Percentiles rank a stretch among this genome's conserved stretches.
Evolutionary conservation across 2,329 filamentous ascomycete species (phyloP).

Genomic region (Dactylonectria macrodidyma): DNA sequence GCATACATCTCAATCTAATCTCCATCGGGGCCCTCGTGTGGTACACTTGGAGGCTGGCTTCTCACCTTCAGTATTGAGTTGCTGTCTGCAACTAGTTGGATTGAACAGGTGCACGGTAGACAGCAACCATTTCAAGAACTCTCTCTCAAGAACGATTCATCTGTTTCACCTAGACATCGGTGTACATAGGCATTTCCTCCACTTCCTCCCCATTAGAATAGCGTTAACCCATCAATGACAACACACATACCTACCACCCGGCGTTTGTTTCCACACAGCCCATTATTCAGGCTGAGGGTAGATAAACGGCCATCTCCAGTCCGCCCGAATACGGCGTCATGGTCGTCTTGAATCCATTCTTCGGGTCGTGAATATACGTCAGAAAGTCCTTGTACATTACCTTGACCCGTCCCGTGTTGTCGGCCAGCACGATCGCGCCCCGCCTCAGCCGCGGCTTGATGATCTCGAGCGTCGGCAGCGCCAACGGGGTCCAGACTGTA

Average conservation of each 20-base stretch:
- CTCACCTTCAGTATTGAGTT: slow-evolving; percentile 34
- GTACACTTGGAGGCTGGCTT: slow-evolving; percentile 48
- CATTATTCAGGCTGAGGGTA: slow-evolving; percentile 44
- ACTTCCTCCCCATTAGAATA: not conserved
- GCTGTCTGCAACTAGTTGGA: not conserved
- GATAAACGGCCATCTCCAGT: slow-evolving; percentile 48
- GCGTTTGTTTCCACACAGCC: not conserved
- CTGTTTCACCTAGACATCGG: not conserved
- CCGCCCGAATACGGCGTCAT: slow-evolving; percentile 52
- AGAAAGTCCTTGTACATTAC: slow-evolving; percentile 64
- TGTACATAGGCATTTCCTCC: not conserved
- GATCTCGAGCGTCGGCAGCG: slow-evolving; percentile 66
- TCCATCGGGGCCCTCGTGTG: slow-evolving; percentile 51
- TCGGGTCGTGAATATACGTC: slow-evolving; percentile 59
- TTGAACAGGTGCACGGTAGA: not conserved
- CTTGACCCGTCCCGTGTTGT: slow-evolving; percentile 62
- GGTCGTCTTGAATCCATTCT: slow-evolving; percentile 63
- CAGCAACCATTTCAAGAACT: not conserved
- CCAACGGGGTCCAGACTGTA: slow-evolving; percentile 70
- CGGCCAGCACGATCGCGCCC: slow-evolving; percentile 65
- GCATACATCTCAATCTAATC: slow-evolving; percentile 59
- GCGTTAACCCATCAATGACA: not conserved
- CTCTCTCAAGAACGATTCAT: not conserved
- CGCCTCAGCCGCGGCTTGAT: slow-evolving; percentile 62
- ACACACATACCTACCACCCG: not conserved